Base-by-base conservation (phyloP, 1,139 yeast genomes). In the Suhomyces bribrorum region DNA sequence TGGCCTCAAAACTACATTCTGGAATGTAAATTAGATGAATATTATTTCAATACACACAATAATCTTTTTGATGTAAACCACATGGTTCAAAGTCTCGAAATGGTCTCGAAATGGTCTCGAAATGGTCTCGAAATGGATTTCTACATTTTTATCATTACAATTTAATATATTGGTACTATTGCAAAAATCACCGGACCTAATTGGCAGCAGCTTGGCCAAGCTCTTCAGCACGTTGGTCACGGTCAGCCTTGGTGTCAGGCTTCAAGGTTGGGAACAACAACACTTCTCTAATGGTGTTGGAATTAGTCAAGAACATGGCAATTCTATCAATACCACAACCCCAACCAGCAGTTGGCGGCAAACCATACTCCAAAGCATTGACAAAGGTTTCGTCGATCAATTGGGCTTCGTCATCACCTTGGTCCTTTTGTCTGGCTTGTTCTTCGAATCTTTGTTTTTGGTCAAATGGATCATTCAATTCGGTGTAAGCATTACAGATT, bases 401-500 rank as follows among this genome's bases (percentile, higher is more conserved):
- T 74, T 92, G 98, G 43, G 97, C 98, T 73, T 92, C 98, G 59
- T 92, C 98, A 62, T 92, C 98, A 76, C 98, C 98, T 70, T 89
- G 97, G 53, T 76, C 97, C 77, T 92, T 92, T 77, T 92, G 98
- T 69, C 86, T 82, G 36, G 98, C 98, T 74, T 92, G 98, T 72
- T 92, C 98, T 74, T 90, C 98, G 65, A 92, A 92, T 74, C 97
- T 83, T 41, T 80, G 84, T 69, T 96, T 87, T 77, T 90, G 97
- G 68, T 89, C 97, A 64, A 92, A 90, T 63, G 97, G 97, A 73
- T 92, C 97, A 66, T 92, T 94, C 82, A 92, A 81, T 77, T 92
- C 98, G 44, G 98, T 92, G 77, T 92, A 92, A 50, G 98, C 98
- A 59, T 92, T 92, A 78, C 94, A 85, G 54, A 92, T 89, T 74